Evolutionary conservation across 2,329 filamentous ascomycete genomes (phyloP).

Genomic region (Leptographium lundbergii): DNA sequence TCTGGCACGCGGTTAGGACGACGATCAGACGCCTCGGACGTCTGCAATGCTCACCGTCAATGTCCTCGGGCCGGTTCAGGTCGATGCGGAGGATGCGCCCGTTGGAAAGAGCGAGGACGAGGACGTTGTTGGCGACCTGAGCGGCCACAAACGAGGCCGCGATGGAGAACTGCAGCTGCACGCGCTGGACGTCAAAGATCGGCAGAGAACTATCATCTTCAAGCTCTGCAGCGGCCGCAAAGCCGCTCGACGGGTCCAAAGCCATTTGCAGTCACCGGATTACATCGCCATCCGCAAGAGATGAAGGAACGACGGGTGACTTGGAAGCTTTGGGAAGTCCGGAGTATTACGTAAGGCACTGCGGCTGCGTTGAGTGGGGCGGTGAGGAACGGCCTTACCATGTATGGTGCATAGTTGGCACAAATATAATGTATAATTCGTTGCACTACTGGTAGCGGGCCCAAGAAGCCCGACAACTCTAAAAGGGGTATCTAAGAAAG

Average conservation of each 20-base stretch:
- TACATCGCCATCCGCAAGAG: background rate
- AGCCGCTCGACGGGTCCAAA: slow-evolving; percentile 59
- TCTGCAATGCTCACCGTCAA: slow-evolving; percentile 54
- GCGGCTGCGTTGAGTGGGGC: background rate
- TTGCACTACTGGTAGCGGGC: background rate
- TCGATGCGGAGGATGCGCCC: slow-evolving; percentile 90
- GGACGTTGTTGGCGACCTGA: slow-evolving; percentile 93
- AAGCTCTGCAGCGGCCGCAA: slow-evolving; percentile 38
- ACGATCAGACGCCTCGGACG: no score
- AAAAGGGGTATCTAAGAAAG: background rate
- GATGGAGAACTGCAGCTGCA: slow-evolving; percentile 87
- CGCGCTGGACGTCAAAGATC: slow-evolving; percentile 88
- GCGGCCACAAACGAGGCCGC: slow-evolving; percentile 93
- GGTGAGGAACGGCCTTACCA: background rate
- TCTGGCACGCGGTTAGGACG: slow-evolving; percentile 39
- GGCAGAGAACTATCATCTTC: slow-evolving; percentile 50
- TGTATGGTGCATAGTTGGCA: background rate
- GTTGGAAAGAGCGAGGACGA: slow-evolving; percentile 83
- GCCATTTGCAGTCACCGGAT: slow-evolving; percentile 16
- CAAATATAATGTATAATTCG: background rate
- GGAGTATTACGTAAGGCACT: background rate
- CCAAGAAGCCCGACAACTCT: background rate
- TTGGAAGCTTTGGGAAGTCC: background rate
- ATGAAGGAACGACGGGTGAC: background rate
- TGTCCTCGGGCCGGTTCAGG: slow-evolving; percentile 83